Percentiles rank a stretch among this genome's conserved stretches.
phyloP scores from a whole-genome alignment of 2,329 filamentous ascomycete species.

The Apiospora kogelbergensis region DNA sequence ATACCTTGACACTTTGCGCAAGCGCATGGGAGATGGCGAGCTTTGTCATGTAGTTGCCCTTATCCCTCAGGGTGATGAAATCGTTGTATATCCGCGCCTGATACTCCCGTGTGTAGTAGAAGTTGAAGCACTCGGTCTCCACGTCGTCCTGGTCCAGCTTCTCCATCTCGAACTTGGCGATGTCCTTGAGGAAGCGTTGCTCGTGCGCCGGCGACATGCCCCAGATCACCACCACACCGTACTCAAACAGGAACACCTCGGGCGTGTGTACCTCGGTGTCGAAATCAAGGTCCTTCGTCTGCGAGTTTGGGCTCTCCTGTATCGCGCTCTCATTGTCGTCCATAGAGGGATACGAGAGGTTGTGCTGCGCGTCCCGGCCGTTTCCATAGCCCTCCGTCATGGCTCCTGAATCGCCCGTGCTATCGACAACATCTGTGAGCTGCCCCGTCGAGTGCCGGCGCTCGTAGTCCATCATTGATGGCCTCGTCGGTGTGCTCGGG shows the following conservation, averaged over 20 bases:
- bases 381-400: conserved; percentile 26
- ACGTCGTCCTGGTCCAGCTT: conserved; percentile 86
- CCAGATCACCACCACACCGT: conserved; percentile 97
- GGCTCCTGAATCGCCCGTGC: conserved; percentile 31
- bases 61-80: conserved; percentile 92
- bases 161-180: conserved; percentile 90
- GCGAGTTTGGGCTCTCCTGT: conserved; percentile 35
- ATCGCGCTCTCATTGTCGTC: conserved; percentile 31
- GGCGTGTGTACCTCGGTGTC: conserved; percentile 88
- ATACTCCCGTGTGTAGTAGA: conserved; percentile 98
- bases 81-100: conserved; percentile 99
- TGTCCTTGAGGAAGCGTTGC: conserved; percentile 86
- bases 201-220: conserved; percentile 93
- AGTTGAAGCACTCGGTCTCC: conserved; percentile 95
- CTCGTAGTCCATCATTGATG: conserved; percentile 50
- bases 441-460: conserved; percentile 76
- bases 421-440: conserved; percentile 39
- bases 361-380: conserved; percentile 33
- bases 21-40: conserved; percentile 93
- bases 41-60: conserved; percentile 97
- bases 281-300: conserved; percentile 62
- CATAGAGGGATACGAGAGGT: conserved; percentile 32
- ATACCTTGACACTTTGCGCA: conserved; percentile 89
- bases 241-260: conserved; percentile 95
- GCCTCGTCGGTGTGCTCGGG: conserved; percentile 19